Conservation (phyloP, 2,329 filamentous ascomycete genomes). For the Metarhizium anisopliae region DNA sequence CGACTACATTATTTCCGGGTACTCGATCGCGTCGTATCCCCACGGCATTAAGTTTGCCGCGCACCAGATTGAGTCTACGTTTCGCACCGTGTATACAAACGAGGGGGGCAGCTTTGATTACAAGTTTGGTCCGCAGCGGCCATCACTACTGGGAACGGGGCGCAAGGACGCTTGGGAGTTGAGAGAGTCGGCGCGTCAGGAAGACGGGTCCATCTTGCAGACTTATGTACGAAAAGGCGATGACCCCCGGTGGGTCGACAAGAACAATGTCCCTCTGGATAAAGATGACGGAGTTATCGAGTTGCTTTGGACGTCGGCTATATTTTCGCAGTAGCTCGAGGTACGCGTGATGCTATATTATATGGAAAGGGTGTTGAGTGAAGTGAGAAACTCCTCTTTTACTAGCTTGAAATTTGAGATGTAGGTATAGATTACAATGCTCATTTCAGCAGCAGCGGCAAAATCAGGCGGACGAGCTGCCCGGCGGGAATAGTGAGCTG, state of each 20-base stretch:
- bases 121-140: conserved; percentile 38
- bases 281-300: neutral
- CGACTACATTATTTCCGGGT: conserved; percentile 20
- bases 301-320: neutral
- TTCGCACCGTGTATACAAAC: conserved; percentile 33
- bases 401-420: no score
- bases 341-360: no score
- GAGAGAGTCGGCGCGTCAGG: conserved; percentile 23
- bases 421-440: no score
- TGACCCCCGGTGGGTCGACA: neutral
- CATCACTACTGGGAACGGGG: conserved; percentile 35
- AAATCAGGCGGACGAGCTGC: no score
- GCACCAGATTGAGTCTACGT: conserved; percentile 37
- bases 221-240: neutral
- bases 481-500: no score
- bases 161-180: conserved; percentile 45
- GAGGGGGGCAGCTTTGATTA: conserved; percentile 40
- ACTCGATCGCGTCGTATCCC: no score
- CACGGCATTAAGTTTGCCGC: no score
- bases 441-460: no score
- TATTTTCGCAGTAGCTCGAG: no score
- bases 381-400: no score
- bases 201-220: neutral
- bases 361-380: no score
- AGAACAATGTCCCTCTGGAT: neutral